Percentiles rank a stretch among this genome's conserved stretches.
Conservation (phyloP, 2,329 filamentous ascomycete species). For the Ophiostoma himal-ulmi region DNA sequence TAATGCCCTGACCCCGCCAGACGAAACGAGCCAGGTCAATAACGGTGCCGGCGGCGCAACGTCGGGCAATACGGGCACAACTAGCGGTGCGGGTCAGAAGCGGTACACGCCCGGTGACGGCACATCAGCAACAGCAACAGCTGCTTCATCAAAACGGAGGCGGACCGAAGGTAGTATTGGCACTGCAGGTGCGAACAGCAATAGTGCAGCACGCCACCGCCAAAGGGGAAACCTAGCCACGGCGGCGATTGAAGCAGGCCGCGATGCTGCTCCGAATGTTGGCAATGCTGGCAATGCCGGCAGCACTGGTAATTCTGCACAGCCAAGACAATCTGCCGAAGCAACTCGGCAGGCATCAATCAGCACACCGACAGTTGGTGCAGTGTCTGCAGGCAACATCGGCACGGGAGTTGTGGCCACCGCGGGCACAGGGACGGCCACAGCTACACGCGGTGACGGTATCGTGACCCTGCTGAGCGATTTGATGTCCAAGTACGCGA, state of each 20-base stretch:
- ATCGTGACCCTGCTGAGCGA: constrained; percentile 37
- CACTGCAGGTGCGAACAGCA: constrained; percentile 19
- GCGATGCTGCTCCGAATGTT: background rate
- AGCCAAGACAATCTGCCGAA: constrained; percentile 5
- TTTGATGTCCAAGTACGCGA: constrained; percentile 35
- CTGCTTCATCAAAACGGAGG: constrained; percentile 33
- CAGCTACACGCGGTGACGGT: constrained; percentile 27
- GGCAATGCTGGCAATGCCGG: background rate
- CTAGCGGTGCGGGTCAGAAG: constrained; percentile 34
- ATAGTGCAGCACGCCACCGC: constrained; percentile 4
- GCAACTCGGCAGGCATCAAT: background rate
- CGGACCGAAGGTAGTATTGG: constrained; percentile 32
- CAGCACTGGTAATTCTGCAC: background rate
- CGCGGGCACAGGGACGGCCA: constrained; percentile 24
- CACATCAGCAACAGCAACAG: constrained; percentile 16
- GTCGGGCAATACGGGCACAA: background rate
- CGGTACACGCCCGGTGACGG: constrained; percentile 31
- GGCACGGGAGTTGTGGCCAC: constrained; percentile 4
- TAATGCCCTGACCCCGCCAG: constrained; percentile 45
- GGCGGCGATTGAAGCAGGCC: background rate
- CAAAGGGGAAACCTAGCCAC: background rate
- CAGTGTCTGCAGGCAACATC: background rate
- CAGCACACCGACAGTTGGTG: background rate
- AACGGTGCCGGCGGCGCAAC: constrained; percentile 15
- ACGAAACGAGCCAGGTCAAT: constrained; percentile 36